Conservation (phyloP, 176 grass and related monocot species). For the Rhynchospora tenuis region DNA sequence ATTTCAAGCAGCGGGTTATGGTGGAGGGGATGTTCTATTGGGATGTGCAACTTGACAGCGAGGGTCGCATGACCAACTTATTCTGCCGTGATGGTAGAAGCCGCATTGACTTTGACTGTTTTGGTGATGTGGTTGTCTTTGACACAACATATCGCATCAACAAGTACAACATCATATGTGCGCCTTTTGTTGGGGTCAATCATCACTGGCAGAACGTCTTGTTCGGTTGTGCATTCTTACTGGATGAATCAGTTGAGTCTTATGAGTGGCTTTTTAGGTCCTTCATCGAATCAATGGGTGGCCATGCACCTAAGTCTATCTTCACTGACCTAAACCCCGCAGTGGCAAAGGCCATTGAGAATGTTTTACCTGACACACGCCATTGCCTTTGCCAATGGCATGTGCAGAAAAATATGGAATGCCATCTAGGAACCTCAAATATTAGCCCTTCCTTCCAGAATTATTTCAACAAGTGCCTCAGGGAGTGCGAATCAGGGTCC, state of each 20-base stretch:
- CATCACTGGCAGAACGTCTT: slow-evolving; percentile 60
- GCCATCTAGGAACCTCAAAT: slow-evolving; percentile 52
- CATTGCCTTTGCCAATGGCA: slow-evolving; percentile 56
- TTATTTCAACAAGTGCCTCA: slow-evolving; percentile 61
- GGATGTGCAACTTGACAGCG: slow-evolving; percentile 64
- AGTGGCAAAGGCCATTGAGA: slow-evolving; percentile 57
- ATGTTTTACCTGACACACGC: slow-evolving; percentile 39
- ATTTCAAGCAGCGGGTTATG: slow-evolving; percentile 55
- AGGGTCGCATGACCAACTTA: slow-evolving; percentile 54
- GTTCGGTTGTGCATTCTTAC: slow-evolving; percentile 70
- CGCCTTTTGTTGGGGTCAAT: slow-evolving; percentile 68
- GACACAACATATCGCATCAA: slow-evolving; percentile 58
- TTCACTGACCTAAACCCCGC: slow-evolving; percentile 64
- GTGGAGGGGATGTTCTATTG: slow-evolving; percentile 68
- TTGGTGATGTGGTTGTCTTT: slow-evolving; percentile 70
- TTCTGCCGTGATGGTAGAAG: slow-evolving; percentile 68
- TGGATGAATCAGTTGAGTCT: slow-evolving; percentile 48
- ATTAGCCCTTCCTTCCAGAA: slow-evolving; percentile 44
- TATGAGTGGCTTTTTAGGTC: slow-evolving; percentile 75
- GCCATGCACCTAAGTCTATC: slow-evolving; percentile 51
- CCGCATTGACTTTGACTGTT: slow-evolving; percentile 54
- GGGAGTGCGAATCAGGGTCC: slow-evolving; percentile 51
- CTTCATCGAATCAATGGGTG: slow-evolving; percentile 71
- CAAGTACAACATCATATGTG: slow-evolving; percentile 66
- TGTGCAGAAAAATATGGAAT: slow-evolving; percentile 48